Evolutionary conservation across 495 filamentous ascomycete species (phyloP), one percentile per base, ranked within the genome.

Genomic region (Trichocladium antarcticum): DNA sequence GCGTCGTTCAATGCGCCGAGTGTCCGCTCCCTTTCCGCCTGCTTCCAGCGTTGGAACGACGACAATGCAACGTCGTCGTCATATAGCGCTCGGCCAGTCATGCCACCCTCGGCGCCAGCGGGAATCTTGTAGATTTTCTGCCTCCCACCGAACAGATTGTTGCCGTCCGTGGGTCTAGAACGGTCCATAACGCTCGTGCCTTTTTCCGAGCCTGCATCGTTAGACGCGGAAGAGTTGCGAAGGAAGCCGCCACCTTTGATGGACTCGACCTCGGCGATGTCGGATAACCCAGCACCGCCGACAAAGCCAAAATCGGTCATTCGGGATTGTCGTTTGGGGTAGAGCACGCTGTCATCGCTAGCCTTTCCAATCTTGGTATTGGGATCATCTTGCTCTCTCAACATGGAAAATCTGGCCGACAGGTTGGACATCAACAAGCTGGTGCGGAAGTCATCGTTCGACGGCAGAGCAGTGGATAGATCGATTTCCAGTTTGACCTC

Each of bases 71-170:
- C 72, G 67, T 98, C 92, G 58, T 92, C 78, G 5, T 92, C 89
- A 57, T 94, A 95, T 5, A 94, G 67, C 2, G 78, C 75, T 44
- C 85, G 80, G 3, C 84, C 85, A 15, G 73, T 68, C 77, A 85
- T 76, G 31, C 72, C 77, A 7, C 72, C 70, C 34, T 60, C 68
- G 1, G 57, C 56, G 7, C 74, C 78, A 16, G 73, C 74, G 0
- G 87, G 77, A 41, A 98, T 87, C 56, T 88, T 92, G 67, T 92
- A 97, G 19, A 97, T 80, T 66, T 97, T 98, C 59, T 98, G 92
- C 24, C 92, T 79, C 9, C 93, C 92, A 45, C 92, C 92, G 69
- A 98, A 98, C 51, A 98, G 62, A 56, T 87, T 85, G 67, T 97
- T 98, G 16, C 89, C 87, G 66, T 97, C 92, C 1, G 77, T 81